A percentile compares a stretch with the other conserved stretches of the same genome.
Conservation (phyloP, 2,329 filamentous ascomycete genomes). For the Monilinia laxa region DNA sequence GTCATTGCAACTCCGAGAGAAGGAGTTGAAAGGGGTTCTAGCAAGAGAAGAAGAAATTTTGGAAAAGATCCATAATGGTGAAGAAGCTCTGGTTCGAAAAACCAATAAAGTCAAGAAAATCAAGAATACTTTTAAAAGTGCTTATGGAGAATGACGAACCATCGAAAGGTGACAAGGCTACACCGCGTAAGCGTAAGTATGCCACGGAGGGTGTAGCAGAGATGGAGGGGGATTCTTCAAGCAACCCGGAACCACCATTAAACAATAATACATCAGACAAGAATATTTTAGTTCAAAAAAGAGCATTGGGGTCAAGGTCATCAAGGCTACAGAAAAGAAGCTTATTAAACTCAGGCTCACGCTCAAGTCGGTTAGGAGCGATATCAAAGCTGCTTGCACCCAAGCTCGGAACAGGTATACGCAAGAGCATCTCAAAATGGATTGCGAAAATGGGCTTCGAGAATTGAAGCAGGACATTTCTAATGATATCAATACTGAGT, state of each 20-base stretch:
- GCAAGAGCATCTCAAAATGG: not conserved
- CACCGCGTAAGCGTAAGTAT: not conserved
- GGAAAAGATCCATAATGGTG: not conserved
- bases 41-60: not conserved
- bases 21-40: not conserved
- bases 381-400: not conserved
- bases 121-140: not conserved
- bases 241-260: not conserved
- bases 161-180: not conserved
- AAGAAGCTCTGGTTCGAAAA: not conserved
- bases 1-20: not conserved
- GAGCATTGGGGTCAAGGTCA: not conserved
- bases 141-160: not conserved
- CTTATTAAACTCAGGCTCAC: not conserved
- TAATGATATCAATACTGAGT: not conserved
- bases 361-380: not conserved
- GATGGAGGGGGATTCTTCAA: not conserved
- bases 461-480: slow-evolving; percentile 1
- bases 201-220: not conserved
- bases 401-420: not conserved
- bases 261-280: not conserved
- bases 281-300: not conserved
- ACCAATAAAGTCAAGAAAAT: not conserved
- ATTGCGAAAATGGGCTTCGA: slow-evolving; percentile 8
- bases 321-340: not conserved